Conservation (phyloP, 441 rosid genomes). For the Manihot esculenta region DNA sequence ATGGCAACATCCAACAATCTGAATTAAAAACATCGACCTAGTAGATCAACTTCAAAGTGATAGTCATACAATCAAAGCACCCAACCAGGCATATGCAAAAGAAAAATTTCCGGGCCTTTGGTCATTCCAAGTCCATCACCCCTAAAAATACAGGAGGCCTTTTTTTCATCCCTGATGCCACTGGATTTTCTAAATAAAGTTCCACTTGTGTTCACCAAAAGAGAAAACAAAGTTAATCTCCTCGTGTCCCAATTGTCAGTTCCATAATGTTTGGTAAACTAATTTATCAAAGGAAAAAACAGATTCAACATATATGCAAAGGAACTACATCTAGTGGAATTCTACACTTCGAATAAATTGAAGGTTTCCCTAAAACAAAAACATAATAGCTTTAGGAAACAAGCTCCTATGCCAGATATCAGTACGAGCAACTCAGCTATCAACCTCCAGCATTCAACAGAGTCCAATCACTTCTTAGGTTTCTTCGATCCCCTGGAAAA, state of each 20-base stretch:
- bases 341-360: conserved; percentile 7
- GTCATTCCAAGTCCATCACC: no score
- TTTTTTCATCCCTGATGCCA: no score
- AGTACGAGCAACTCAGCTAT: not conserved
- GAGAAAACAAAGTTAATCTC: no score
- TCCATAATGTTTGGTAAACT: not conserved
- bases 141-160: no score
- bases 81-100: no score
- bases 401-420: conserved; percentile 1
- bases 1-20: no score
- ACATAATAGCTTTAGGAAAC: not conserved
- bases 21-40: no score
- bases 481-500: conserved; percentile 20
- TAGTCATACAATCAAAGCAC: no score
- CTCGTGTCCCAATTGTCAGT: not conserved
- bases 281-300: not conserved
- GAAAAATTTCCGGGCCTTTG: no score
- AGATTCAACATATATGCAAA: not conserved
- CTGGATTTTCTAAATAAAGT: no score
- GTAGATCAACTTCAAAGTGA: no score
- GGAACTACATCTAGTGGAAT: conserved; percentile 8
- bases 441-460: conserved; percentile 6
- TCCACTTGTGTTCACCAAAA: no score
- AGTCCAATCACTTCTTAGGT: conserved; percentile 24
- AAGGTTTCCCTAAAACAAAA: not conserved